These are phyloP conservation scores for Russula lepida DNA, from an alignment of 768 basidiomycete genomes.

Conservation along the genomic window DNA sequence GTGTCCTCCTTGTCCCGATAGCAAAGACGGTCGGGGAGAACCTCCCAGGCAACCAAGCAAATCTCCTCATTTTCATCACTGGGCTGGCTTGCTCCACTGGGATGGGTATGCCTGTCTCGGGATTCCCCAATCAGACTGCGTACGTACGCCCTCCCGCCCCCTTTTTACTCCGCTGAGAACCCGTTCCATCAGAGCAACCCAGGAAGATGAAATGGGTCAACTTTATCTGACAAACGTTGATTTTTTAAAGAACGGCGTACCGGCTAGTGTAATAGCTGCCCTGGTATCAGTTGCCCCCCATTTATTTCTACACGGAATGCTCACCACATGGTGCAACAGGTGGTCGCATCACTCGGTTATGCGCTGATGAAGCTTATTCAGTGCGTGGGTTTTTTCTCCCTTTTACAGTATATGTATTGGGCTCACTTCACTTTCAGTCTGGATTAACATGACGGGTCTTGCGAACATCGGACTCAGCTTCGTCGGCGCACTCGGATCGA, in stretches of 20 bases:
- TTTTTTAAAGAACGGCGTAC: constrained; percentile 90
- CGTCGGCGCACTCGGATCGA: not conserved
- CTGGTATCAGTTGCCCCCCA: constrained; percentile 40
- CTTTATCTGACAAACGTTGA: constrained; percentile 78
- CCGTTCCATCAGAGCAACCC: constrained; percentile 53
- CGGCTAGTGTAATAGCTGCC: constrained; percentile 85
- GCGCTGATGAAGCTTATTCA: constrained; percentile 62
- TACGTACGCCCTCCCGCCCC: constrained; percentile 35
- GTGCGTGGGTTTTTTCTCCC: constrained; percentile 33
- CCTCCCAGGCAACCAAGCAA: constrained; percentile 56
- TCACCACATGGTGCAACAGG: constrained; percentile 35
- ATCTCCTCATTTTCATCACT: constrained; percentile 88
- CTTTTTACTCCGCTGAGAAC: not conserved
- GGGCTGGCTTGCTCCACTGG: constrained; percentile 89
- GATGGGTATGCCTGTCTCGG: constrained; percentile 98
- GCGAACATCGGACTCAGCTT: not conserved
- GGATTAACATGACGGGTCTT: not conserved
- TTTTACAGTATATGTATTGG: not conserved
- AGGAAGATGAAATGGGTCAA: constrained; percentile 91
- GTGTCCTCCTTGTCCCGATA: constrained; percentile 93
- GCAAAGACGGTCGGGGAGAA: constrained; percentile 83
- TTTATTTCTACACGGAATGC: constrained; percentile 4
- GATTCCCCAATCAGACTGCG: constrained; percentile 99
- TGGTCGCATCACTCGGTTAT: constrained; percentile 82
- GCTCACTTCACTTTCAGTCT: not conserved